phyloP scores from a whole-genome alignment of 2,329 filamentous ascomycete species.

The Orbilia quercus region DNA sequence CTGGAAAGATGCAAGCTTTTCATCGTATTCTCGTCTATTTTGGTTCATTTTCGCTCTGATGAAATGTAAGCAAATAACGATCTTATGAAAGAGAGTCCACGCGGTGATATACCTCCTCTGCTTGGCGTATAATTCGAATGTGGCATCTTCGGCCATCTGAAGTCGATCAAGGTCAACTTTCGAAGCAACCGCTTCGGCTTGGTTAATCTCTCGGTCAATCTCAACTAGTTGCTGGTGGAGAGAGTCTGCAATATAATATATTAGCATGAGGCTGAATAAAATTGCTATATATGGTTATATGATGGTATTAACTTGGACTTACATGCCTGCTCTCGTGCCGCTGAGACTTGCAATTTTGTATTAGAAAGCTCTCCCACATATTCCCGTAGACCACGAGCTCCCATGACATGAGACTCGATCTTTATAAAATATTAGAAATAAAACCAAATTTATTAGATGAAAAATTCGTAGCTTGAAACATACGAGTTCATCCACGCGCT shows the following conservation, averaged over 20 bases:
- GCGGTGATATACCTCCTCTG: conserved; percentile 16
- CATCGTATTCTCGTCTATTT: conserved; percentile 38
- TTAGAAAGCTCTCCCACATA: conserved; percentile 41
- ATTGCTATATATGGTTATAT: neutral
- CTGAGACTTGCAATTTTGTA: conserved; percentile 21
- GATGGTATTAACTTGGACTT: neutral
- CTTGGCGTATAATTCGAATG: conserved; percentile 41
- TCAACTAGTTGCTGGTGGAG: conserved; percentile 47
- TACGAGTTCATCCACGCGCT: conserved; percentile 46
- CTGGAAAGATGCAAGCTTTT: conserved; percentile 47
- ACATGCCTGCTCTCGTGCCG: conserved; percentile 47
- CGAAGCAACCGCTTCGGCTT: conserved; percentile 22
- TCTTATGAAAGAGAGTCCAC: neutral
- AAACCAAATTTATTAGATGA: neutral
- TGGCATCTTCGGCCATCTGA: conserved; percentile 36
- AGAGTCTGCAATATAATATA: conserved; percentile 10
- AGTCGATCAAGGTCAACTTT: conserved; percentile 32
- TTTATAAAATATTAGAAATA: neutral
- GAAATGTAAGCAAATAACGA: too few species aligned
- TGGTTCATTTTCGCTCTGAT: conserved; percentile 34
- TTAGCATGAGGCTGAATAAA: neutral
- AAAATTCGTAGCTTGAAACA: neutral
- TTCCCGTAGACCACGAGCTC: conserved; percentile 37
- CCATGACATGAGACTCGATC: conserved; percentile 41
- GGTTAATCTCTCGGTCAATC: conserved; percentile 48